Base-by-base conservation (phyloP, 2,329 filamentous ascomycete genomes). In the Blastomyces parvus region DNA sequence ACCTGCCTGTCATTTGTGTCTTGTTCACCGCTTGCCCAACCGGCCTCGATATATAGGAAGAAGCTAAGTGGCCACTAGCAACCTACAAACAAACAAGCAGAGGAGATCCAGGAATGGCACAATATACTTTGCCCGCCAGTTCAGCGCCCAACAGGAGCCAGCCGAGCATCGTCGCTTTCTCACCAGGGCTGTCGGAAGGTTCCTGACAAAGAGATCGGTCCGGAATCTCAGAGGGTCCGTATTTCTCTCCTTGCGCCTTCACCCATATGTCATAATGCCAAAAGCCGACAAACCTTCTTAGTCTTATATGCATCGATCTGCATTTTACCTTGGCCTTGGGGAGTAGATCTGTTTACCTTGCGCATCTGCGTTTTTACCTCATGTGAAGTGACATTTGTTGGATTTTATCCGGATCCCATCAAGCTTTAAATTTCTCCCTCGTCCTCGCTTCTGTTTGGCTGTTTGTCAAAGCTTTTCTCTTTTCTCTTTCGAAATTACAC, bases 21-120 rank as follows among this genome's bases (percentile, higher is more conserved):
- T 60, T 63, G 57, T 60, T 67, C 60, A 64, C 65, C 63, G 64
- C 66, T 63, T 65, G 64, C 64, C 62, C 56, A 65, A 61, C 62
- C 33, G 63, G 60, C 67, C 66, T 68, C 66, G 67, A 67, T 65
- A 61, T 38, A 46, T 50, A 55, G 40, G 14, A 52, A 36, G 59
- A 63, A 66, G 48, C 59, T 66, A 38, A 62, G 52, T 66, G 64
- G 64, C 48, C 46, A 40, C 60, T 64, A 62, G 59, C 44, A 53
- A 46, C 42, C 25, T 63, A 58, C 60, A 66, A 65, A 65, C 65
- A 68, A 66, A 64, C 60, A 63, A 52, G 42, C 62, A 61, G 40
- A 63, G 17, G 63, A 62, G 63, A 55, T 58, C 62, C 52, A 61
- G 42, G 46, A 42, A 61, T 36, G 53, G 22, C 33, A 14, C 17